phyloP scores from a whole-genome alignment of 345 rosid species.

The Eucalyptus marginata region DNA sequence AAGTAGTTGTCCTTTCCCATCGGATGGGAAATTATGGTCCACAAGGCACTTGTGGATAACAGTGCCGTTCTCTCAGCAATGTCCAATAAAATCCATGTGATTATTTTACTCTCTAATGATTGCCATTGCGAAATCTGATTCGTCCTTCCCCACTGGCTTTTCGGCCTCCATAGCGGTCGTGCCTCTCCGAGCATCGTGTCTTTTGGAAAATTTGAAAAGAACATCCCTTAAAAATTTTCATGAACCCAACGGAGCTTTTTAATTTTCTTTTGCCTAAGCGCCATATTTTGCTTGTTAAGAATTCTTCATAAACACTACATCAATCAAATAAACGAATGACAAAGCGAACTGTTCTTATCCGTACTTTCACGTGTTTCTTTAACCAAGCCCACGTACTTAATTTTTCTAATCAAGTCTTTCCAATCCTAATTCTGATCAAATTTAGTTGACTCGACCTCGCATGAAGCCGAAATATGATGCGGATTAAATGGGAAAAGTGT shows the following conservation, averaged over 20 bases:
- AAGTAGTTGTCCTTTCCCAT: too few relatives aligned
- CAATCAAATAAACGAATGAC: neutral
- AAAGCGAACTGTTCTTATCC: rapidly evolving
- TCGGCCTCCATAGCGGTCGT: neutral
- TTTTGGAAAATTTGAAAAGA: neutral
- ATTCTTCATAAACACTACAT: neutral
- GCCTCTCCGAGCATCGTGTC: neutral
- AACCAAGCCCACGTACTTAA: neutral
- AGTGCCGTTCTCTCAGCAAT: too few relatives aligned
- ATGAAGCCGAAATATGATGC: neutral
- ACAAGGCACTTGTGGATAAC: too few relatives aligned
- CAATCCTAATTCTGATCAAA: neutral
- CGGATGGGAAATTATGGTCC: too few relatives aligned
- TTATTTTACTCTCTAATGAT: neutral
- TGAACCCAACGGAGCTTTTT: neutral
- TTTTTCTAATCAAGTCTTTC: neutral
- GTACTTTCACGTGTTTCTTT: neutral
- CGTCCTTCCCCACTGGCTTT: neutral
- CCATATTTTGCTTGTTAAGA: neutral
- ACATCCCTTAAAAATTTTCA: neutral
- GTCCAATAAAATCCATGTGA: neutral
- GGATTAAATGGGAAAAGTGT: too few relatives aligned
- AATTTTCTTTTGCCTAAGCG: too few relatives aligned
- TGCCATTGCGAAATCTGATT: neutral
- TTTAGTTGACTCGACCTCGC: neutral